Percentiles rank a stretch among this genome's conserved stretches.
These are phyloP conservation scores for Exophiala spinifera DNA, from an alignment of 2,329 filamentous ascomycete genomes.

Conservation along the genomic window DNA sequence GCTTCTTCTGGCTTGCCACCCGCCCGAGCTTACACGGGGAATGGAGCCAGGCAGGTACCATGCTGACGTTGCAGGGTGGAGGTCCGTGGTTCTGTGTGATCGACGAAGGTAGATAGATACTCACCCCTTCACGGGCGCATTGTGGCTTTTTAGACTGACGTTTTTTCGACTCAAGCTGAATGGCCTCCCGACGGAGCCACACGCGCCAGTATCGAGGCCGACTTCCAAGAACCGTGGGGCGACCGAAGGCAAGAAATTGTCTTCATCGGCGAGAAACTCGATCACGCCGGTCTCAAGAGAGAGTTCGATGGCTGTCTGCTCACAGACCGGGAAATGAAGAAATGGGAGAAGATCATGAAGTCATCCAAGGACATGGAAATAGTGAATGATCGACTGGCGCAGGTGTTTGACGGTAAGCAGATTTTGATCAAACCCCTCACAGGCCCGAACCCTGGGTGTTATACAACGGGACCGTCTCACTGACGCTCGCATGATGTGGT, in stretches of 20 bases:
- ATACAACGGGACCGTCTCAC: no score
- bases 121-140: no score
- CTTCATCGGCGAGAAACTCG: slow-evolving; percentile 67
- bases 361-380: slow-evolving; percentile 38
- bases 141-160: no score
- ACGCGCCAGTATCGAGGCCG: slow-evolving; percentile 46
- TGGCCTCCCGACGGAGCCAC: slow-evolving; percentile 52
- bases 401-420: slow-evolving; percentile 48
- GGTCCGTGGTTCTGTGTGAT: slow-evolving; percentile 49
- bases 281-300: slow-evolving; percentile 50
- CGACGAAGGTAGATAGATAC: slow-evolving; percentile 21
- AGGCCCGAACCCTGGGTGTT: background rate
- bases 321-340: slow-evolving; percentile 56
- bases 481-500: no score
- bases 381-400: slow-evolving; percentile 47
- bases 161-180: slow-evolving; percentile 46
- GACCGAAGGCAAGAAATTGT: slow-evolving; percentile 70
- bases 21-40: slow-evolving; percentile 43
- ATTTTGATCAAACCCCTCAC: background rate
- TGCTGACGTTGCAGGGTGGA: slow-evolving; percentile 42
- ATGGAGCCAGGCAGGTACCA: slow-evolving; percentile 46
- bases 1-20: slow-evolving; percentile 46
- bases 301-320: slow-evolving; percentile 61
- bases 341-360: slow-evolving; percentile 55
- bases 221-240: slow-evolving; percentile 58